These are phyloP conservation scores for Colletotrichum sp. DNA, from an alignment of 2,329 filamentous ascomycete species.

Conservation along the genomic window DNA sequence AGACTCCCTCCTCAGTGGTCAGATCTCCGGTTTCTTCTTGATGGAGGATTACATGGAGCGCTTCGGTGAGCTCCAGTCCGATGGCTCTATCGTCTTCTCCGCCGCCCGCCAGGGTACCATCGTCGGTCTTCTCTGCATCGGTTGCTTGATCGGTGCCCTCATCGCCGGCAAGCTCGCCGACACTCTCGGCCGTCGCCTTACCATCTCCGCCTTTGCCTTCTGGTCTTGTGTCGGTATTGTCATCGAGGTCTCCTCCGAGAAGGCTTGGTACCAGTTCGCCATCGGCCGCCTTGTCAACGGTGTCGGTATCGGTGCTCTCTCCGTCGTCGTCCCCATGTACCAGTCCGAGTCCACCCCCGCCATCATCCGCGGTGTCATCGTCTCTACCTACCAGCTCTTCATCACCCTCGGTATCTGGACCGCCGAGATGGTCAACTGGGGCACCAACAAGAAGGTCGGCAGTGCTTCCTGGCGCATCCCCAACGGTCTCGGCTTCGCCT, in stretches of 20 bases:
- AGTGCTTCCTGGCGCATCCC: slow-evolving; percentile 68
- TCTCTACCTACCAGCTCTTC: slow-evolving; percentile 71
- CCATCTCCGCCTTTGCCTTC: slow-evolving; percentile 66
- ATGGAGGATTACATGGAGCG: slow-evolving; percentile 62
- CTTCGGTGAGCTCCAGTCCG: slow-evolving; percentile 50
- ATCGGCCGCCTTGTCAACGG: slow-evolving; percentile 70
- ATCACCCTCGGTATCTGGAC: slow-evolving; percentile 72
- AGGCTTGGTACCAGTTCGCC: slow-evolving; percentile 67
- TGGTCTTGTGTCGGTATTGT: slow-evolving; percentile 69
- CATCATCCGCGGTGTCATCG: slow-evolving; percentile 66
- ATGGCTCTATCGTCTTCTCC: slow-evolving; percentile 53
- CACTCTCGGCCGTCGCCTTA: slow-evolving; percentile 62
- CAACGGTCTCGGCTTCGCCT: slow-evolving; percentile 59
- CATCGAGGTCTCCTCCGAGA: slow-evolving; percentile 63
- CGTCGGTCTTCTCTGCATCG: slow-evolving; percentile 65
- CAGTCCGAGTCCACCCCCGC: slow-evolving; percentile 70
- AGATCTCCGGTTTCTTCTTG: slow-evolving; percentile 65
- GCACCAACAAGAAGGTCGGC: slow-evolving; percentile 52
- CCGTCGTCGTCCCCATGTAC: slow-evolving; percentile 71
- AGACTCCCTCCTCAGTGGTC: slow-evolving; percentile 45
- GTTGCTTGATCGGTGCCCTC: slow-evolving; percentile 63
- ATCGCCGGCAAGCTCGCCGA: slow-evolving; percentile 66
- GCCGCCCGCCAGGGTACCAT: slow-evolving; percentile 67
- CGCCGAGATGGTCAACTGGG: slow-evolving; percentile 64
- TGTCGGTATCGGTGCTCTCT: slow-evolving; percentile 67